Base-by-base conservation (phyloP, 371 early-diverging fungal genomes). In the Choanephora cucurbitarum region DNA sequence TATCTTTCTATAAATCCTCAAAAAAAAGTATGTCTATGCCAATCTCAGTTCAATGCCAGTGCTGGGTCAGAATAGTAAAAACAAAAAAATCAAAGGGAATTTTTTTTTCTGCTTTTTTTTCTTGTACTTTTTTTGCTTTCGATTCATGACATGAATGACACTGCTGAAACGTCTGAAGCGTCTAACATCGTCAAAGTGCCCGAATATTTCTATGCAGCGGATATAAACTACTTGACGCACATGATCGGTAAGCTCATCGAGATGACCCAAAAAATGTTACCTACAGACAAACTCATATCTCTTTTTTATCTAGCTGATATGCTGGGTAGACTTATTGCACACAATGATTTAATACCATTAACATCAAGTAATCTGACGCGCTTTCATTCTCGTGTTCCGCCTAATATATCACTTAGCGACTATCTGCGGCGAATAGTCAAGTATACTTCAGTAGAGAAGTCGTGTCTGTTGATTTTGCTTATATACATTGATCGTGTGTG, bases 381-480 rank as follows among this genome's bases (percentile, higher is more conserved):
- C 28, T 98, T 98, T 60, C 99, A 98, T 66, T 97, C 97, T 22
- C 85, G 97, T 47, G 91, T 92, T 21, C 86, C 94, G 17, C 97
- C 99, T n/a, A 83, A 81, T 57, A 95, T 96, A 50, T 81, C 88
- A 10, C 83, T 95, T 9, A 58, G 60, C 55, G 92, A 92, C 52
- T 94, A 95, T 60, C 69, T 94, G 44, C 72, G 83, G 32, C 85
- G 96, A 23, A 91, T 95, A 56, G 86, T 92, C 46, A 89, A 89
- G 70, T 97, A 93, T 68, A 93, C 96, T 23, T 88, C 92, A 14
- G 73, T 96, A 23, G 97, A 98, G 66, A 89, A 89, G 24, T 84
- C 92, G 1, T 93, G 91, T 60, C 69, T 98, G 17, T 65, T 97
- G 5, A 81, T 93, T 24, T 60, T 96, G 24, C 80, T 98, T 17